A percentile compares a stretch with the other conserved stretches of the same genome.
Conservation (phyloP, 345 rosid genomes). For the Salix brachista region DNA sequence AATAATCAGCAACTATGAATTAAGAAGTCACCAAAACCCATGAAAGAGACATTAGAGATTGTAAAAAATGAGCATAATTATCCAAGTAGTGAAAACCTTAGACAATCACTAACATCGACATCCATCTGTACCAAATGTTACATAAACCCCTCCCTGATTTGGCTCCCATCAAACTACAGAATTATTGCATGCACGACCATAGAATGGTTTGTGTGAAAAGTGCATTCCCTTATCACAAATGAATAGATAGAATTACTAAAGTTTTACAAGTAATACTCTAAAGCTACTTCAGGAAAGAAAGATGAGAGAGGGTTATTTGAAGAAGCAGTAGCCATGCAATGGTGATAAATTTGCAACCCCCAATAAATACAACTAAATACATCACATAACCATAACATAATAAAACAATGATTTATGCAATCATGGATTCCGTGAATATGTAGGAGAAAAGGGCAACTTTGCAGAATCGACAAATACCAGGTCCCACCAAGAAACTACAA, state of each 20-base stretch:
- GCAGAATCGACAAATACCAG: neutral
- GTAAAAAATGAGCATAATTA: neutral
- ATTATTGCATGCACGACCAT: neutral
- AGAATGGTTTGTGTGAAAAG: neutral
- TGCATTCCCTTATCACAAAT: neutral
- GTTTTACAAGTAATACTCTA: neutral
- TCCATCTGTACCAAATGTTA: neutral
- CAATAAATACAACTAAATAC: neutral
- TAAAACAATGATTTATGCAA: neutral
- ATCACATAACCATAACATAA: neutral
- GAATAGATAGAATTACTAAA: neutral
- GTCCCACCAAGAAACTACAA: neutral
- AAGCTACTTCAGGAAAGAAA: neutral
- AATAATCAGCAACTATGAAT: neutral
- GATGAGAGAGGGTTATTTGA: neutral
- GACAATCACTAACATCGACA: neutral
- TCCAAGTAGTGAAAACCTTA: neutral
- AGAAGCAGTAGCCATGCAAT: neutral
- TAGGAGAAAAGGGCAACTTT: neutral
- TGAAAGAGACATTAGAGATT: neutral
- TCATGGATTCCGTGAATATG: neutral
- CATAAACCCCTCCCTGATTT: neutral
- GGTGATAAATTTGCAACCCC: neutral
- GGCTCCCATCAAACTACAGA: neutral
- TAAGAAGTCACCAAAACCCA: neutral